Percentiles rank a stretch among this genome's conserved stretches.
Evolutionary conservation across 2,329 filamentous ascomycete genomes (phyloP).

Genomic region (Furcasterigmium furcatum): DNA sequence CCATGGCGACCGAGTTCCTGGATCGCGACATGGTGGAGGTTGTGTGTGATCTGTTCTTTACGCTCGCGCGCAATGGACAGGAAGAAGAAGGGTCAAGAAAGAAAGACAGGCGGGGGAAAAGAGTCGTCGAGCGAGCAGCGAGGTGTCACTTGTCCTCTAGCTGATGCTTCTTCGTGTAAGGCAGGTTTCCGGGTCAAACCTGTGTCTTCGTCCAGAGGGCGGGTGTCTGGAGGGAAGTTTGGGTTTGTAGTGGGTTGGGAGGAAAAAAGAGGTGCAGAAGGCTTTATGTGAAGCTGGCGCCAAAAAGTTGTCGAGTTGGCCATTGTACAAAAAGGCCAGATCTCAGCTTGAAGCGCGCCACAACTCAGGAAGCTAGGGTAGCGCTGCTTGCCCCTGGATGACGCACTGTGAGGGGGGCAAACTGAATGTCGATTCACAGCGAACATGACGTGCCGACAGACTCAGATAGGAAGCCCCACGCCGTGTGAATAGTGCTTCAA

Average conservation of each 20-base stretch:
- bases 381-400: background rate
- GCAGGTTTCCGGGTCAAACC: background rate
- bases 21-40: constrained; percentile 47
- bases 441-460: background rate
- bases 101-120: background rate
- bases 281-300: constrained; percentile 30
- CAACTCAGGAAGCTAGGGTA: constrained; percentile 19
- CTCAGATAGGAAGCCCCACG: too few relatives aligned
- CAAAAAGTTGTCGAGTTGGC: constrained; percentile 39
- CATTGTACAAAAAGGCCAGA: constrained; percentile 46
- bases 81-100: constrained; percentile 1
- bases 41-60: background rate
- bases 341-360: constrained; percentile 33
- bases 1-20: constrained; percentile 67
- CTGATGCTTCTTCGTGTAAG: background rate
- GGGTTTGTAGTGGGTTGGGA: constrained; percentile 7
- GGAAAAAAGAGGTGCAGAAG: constrained; percentile 12
- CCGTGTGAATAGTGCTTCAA: too few relatives aligned
- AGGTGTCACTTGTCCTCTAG: constrained; percentile 3
- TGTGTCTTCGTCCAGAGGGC: constrained; percentile 2
- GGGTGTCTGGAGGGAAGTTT: constrained; percentile 17
- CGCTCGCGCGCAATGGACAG: constrained; percentile 4
- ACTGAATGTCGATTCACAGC: background rate
- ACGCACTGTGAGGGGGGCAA: background rate
- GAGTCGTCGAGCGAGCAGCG: background rate